Base-by-base conservation (phyloP, 192 early-diverging fungal genomes). In the Mortierella antarctica region DNA sequence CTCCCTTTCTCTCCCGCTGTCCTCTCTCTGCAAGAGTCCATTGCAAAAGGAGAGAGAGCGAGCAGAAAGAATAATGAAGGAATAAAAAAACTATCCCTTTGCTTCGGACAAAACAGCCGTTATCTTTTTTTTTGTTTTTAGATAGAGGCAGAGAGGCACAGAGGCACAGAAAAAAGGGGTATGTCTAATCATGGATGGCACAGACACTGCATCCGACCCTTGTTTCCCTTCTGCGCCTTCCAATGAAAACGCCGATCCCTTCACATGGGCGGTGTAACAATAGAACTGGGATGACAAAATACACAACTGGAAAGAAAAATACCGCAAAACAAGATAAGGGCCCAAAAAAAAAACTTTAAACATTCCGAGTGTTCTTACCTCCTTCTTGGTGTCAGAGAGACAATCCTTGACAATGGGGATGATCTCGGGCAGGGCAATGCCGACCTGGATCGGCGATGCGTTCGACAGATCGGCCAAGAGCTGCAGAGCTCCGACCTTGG, bases 381-480 rank as follows among this genome's bases (percentile, higher is more conserved):
- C 91, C 57, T 90, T 84, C 86, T 94, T 94, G 64, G 92, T 93
- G 85, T 93, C 94, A 83, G 91, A 92, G 78, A 95, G 91, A 60
- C 87, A 89, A 61, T 92, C 89, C 55, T 91, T 93, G 70, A 95
- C 89, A 53, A 86, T 82, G 56, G 92, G 92, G 50, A 94, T 88
- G 58, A 95, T 89, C 55, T 91, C 84, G 62, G 87, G 87, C 20
- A 89, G 78, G 47, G 72, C 67, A 21, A 79, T 63, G 65, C 84
- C 80, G 66, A 88, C 83, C 48, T 89, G 77, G n/a, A 74, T 82
- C 31, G 84, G 85, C 46, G 87, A 78, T n/a, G 74, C 65, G 62
- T 82, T 82, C 65, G 85, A 77, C 10, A 90, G 71, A 21, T 81
- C 61, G 18, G 71, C 85, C 21, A 88, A 49, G 42, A 87, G 64